Base-by-base conservation (phyloP, 345 rosid genomes). In the Eucalyptus regnans region DNA sequence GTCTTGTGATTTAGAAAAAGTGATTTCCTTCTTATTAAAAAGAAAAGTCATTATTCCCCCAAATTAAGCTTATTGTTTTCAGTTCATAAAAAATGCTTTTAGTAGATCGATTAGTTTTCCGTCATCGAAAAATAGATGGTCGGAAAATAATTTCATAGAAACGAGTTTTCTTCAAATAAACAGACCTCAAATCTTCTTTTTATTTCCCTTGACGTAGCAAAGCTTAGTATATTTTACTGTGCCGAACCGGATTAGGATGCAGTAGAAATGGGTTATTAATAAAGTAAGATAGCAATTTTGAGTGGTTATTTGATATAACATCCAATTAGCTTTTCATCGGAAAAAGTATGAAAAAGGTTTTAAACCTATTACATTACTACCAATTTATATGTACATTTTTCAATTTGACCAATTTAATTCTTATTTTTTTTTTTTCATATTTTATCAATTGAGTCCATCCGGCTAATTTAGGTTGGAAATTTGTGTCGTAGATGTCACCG, bases 381-480 rank as follows among this genome's bases (percentile, higher is more conserved):
- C 16, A 50, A 54, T 54, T 54, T 54, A 54, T 20, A 18, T 18
- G 5, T 3, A 54, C 22, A 54, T 1, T 8, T 54, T 54, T 54
- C 0, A 54, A 54, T 54, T 54, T 20, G 0, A 54, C 11, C 11
- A 18, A 20, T 54, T 54, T 54, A 54, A 22, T 51, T 7, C 4
- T 2, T 3, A 0, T 3, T 7, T 20, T 54, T 20, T 3, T 7
- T 20, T 54, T 20, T 20, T 54, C 1, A 54, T 22, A 7, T 54
- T 54, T 54, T 54, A 0, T 54, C 2, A 54, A 17, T 51, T 17
- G 0, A 51, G 8, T 51, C 54, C 0, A 51, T 51, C 0, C 22
- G 0, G 0, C 22, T 51, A 51, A 20, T 1, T 54, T 2, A 54
- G 4, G 5, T 22, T 0, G 2, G 0, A 20, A 54, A 54, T 22